Base-by-base conservation (phyloP, 2,329 filamentous ascomycete species). In the Botrytis medusae region DNA sequence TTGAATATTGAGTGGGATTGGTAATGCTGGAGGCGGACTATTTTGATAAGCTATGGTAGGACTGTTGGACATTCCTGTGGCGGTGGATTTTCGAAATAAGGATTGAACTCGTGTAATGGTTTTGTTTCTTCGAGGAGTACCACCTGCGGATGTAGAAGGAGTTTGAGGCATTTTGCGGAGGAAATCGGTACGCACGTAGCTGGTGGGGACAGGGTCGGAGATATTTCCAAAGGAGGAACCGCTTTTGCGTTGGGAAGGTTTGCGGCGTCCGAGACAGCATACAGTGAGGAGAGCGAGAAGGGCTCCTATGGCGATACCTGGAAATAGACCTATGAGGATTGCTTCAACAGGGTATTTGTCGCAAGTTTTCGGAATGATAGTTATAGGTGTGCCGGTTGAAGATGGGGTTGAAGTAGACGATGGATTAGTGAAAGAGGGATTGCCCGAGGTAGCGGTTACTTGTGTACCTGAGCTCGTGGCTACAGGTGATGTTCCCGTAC, bases 131-230 rank as follows among this genome's bases (percentile, higher is more conserved):
- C 34, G 72, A 67, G 62, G 71, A 2, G 71, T 72, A 25, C 62
- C 64, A 32, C 42, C 40, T 9, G 71, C 62, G 3, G 74, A 74
- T 3, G 76, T 75, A 0, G 77, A 79, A 1, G 78, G 77, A 7
- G 77, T 77, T 20, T 72, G 68, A 2, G 79, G 76, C 46, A 70
- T 74, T 73, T 80, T 81, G 78, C 84, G 86, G 59, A 86, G 85
- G 77, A 89, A 89, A 77, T 89, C 88, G 54, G 84, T 85, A 70
- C 87, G 85, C 74, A 85, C 54, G 81, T 81, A 65, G 81, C 80
- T 77, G 79, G 64, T 87, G 82, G 73, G 91, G 84, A 74, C 90
- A 84, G 77, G 90, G 86, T 75, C 84, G 10, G 87, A 79, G 40
- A 81, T 84, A 77, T 86, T 86, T 74, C 84, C 83, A 71, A 85